phyloP scores from a whole-genome alignment of 2,329 filamentous ascomycete genomes.

The Pezicula radicicola region DNA sequence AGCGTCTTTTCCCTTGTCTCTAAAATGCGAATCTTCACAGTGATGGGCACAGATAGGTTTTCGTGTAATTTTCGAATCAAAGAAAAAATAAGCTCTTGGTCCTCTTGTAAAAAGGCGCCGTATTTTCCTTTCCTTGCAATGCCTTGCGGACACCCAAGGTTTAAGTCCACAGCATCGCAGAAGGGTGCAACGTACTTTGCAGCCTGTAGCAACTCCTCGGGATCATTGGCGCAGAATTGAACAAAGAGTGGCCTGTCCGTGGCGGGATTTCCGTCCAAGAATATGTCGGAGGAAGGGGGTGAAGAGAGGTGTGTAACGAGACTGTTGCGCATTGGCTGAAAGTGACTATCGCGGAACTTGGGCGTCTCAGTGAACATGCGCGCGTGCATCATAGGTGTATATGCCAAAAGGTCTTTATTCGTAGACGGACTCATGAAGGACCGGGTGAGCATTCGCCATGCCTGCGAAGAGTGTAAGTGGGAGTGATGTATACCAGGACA shows the following conservation, averaged over 20 bases:
- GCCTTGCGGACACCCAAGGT: slow-evolving; percentile 92
- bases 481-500: neutral
- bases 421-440: slow-evolving; percentile 76
- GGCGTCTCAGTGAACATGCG: slow-evolving; percentile 77
- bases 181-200: slow-evolving; percentile 77
- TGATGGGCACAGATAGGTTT: slow-evolving; percentile 78
- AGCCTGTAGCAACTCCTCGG: slow-evolving; percentile 74
- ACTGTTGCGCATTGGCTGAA: slow-evolving; percentile 58
- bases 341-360: slow-evolving; percentile 76
- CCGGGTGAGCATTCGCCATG: slow-evolving; percentile 94
- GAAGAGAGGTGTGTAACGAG: slow-evolving; percentile 31
- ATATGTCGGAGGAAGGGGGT: slow-evolving; percentile 37
- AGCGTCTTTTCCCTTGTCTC: slow-evolving; percentile 85
- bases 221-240: slow-evolving; percentile 92
- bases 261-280: slow-evolving; percentile 82
- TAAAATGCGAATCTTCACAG: slow-evolving; percentile 89
- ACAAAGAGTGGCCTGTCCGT: slow-evolving; percentile 90
- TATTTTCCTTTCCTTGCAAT: slow-evolving; percentile 91
- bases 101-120: slow-evolving; percentile 91
- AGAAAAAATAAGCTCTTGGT: slow-evolving; percentile 78
- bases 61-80: slow-evolving; percentile 81
- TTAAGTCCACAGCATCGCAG: slow-evolving; percentile 94
- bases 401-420: slow-evolving; percentile 70
- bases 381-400: slow-evolving; percentile 95
- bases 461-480: slow-evolving; percentile 48